phyloP scores from a whole-genome alignment of 176 grass and related monocot genomes.

The Microstegium vimineum region DNA sequence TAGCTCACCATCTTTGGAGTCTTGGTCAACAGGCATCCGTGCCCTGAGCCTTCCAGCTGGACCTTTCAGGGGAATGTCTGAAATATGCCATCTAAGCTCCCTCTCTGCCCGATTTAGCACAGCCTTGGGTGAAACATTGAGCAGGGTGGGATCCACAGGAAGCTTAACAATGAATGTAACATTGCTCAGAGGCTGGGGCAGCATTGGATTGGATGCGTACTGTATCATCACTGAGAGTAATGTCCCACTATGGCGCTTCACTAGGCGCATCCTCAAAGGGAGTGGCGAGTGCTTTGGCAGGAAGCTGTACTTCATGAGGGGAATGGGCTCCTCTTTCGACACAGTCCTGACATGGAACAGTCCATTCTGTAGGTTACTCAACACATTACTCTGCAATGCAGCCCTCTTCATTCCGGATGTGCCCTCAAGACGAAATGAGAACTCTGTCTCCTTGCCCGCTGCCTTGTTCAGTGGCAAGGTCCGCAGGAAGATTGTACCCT shows the following conservation, averaged over 20 bases:
- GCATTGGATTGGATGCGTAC: constrained; percentile 68
- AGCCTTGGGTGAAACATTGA: constrained; percentile 91
- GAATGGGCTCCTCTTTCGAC: constrained; percentile 80
- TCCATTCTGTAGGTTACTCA: constrained; percentile 77
- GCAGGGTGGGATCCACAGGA: constrained; percentile 77
- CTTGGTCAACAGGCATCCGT: constrained; percentile 89
- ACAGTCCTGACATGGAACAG: constrained; percentile 73
- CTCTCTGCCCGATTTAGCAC: constrained; percentile 69
- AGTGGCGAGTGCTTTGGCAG: constrained; percentile 73
- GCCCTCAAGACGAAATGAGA: constrained; percentile 89
- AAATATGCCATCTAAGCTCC: constrained; percentile 87
- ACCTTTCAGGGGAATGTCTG: constrained; percentile 79
- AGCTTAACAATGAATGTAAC: constrained; percentile 85
- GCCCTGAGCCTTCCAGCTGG: constrained; percentile 60
- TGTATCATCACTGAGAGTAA: constrained; percentile 94
- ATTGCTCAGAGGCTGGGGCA: constrained; percentile 74
- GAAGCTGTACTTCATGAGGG: constrained; percentile 78
- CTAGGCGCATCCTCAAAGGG: constrained; percentile 76
- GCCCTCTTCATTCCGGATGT: constrained; percentile 85
- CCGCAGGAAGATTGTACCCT: constrained; percentile 75
- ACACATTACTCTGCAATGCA: constrained; percentile 56
- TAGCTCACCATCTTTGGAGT: constrained; percentile 83
- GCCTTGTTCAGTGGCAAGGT: constrained; percentile 77
- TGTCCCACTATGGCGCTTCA: constrained; percentile 86
- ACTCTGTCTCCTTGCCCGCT: constrained; percentile 82